phyloP scores from a whole-genome alignment of 2,329 filamentous ascomycete genomes.

The Stagonosporopsis rhizophila region DNA sequence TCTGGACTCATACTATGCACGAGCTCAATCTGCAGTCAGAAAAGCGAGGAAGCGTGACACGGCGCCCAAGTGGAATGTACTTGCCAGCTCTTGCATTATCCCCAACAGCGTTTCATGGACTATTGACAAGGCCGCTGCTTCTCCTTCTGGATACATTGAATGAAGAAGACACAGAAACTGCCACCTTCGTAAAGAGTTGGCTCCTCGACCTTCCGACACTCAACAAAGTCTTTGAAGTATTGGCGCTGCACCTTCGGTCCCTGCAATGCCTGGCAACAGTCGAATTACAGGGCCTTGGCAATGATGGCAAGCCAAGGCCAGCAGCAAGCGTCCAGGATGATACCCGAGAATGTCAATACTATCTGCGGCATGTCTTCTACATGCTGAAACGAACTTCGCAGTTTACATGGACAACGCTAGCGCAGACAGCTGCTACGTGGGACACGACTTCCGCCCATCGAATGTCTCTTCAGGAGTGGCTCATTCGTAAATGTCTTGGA shows the following conservation, averaged over 20 bases:
- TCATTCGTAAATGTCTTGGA: constrained; percentile 69
- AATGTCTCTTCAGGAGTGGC: constrained; percentile 68
- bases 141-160: constrained; percentile 79
- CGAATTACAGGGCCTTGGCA: constrained; percentile 26
- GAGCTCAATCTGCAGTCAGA: constrained; percentile 47
- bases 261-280: constrained; percentile 36
- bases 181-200: constrained; percentile 81
- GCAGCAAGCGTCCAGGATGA: constrained; percentile 60
- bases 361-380: constrained; percentile 76
- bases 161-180: constrained; percentile 75
- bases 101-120: constrained; percentile 69
- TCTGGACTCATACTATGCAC: constrained; percentile 78
- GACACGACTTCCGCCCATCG: constrained; percentile 57
- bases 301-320: neutral
- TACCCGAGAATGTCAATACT: constrained; percentile 78
- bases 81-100: constrained; percentile 35
- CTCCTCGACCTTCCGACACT: constrained; percentile 68
- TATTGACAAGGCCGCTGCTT: constrained; percentile 82
- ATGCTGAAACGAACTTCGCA: constrained; percentile 73
- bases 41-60: constrained; percentile 38
- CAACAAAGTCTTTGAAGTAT: constrained; percentile 54
- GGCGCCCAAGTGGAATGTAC: constrained; percentile 41
- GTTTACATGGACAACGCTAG: constrained; percentile 73
- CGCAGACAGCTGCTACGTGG: constrained; percentile 64
- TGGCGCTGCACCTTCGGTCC: constrained; percentile 40